These are phyloP conservation scores for Podospora didyma DNA, from an alignment of 495 filamentous ascomycete species.

Conservation along the genomic window DNA sequence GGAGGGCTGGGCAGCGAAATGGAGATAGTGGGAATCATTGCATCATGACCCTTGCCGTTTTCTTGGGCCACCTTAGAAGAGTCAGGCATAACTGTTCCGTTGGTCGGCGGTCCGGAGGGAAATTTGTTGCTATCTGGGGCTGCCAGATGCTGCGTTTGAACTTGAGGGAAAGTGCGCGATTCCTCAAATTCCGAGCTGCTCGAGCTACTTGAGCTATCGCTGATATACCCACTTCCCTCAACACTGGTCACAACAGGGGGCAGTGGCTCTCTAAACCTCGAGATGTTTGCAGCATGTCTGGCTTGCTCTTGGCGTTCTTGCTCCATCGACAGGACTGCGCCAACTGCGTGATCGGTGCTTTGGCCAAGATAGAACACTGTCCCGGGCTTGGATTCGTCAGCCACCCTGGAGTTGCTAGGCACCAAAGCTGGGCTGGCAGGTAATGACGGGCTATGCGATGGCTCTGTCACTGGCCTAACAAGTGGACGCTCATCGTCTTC, in stretches of 20 bases:
- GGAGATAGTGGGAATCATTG: constrained; percentile 31
- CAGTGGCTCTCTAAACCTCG: constrained; percentile 52
- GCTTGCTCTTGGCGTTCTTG: constrained; percentile 38
- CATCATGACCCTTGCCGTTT: constrained; percentile 11
- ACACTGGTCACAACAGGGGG: constrained; percentile 64
- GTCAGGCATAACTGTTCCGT: not conserved
- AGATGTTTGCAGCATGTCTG: constrained; percentile 43
- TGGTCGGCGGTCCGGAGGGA: not conserved
- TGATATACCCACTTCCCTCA: constrained; percentile 55
- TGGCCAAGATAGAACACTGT: constrained; percentile 26
- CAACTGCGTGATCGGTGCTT: constrained; percentile 65
- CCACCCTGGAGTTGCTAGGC: not conserved
- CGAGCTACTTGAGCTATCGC: constrained; percentile 37
- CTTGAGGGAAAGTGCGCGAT: constrained; percentile 1
- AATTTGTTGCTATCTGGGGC: not conserved
- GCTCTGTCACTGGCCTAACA: constrained; percentile 42
- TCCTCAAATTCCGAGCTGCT: constrained; percentile 16
- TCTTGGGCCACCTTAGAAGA: not conserved
- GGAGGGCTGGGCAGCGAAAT: constrained; percentile 30
- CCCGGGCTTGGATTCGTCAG: constrained; percentile 5
- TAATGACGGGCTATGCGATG: constrained; percentile 14
- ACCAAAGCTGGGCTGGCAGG: not conserved
- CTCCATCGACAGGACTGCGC: constrained; percentile 45
- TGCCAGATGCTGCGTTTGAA: not conserved
- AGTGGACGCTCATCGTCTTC: constrained; percentile 43